Evolutionary conservation across 2,329 filamentous ascomycete genomes (phyloP).

Genomic region (Diaporthe sp.): DNA sequence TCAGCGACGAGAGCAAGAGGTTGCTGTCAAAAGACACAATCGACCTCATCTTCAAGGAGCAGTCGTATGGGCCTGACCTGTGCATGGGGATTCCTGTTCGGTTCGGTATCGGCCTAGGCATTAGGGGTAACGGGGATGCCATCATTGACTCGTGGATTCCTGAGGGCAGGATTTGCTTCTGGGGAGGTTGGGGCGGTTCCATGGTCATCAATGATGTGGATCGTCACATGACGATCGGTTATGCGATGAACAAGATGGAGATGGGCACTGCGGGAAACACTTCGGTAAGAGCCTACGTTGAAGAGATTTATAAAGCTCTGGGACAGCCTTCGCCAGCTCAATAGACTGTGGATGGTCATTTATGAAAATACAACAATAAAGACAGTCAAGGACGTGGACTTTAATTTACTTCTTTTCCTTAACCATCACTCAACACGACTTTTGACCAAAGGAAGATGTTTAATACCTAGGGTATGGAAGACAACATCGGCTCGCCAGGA

Average conservation of each 20-base stretch:
- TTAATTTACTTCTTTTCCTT: neutral
- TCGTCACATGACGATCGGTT: neutral
- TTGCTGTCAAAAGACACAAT: constrained; percentile 6
- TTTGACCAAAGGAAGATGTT: no score
- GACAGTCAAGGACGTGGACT: neutral
- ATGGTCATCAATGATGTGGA: constrained; percentile 17
- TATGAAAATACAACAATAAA: neutral
- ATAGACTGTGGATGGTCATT: neutral
- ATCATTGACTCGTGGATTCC: constrained; percentile 13
- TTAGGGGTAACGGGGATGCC: constrained; percentile 14
- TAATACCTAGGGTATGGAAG: no score
- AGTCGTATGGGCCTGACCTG: constrained; percentile 8
- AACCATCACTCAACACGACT: neutral
- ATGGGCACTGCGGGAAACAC: neutral
- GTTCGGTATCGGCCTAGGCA: neutral
- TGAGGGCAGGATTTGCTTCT: constrained; percentile 17
- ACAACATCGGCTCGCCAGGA: no score
- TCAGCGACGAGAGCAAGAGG: neutral
- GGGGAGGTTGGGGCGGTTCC: constrained; percentile 20
- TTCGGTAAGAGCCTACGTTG: neutral
- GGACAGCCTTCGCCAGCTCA: neutral
- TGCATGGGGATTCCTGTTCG: neutral
- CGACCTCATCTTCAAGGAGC: constrained; percentile 25
- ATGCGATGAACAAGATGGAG: constrained; percentile 23
- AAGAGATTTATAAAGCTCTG: constrained; percentile 14